Percentiles rank a stretch among this genome's conserved stretches.
These are phyloP conservation scores for Mortierella polycephala DNA, from an alignment of 371 early-diverging fungal species.

Conservation along the genomic window DNA sequence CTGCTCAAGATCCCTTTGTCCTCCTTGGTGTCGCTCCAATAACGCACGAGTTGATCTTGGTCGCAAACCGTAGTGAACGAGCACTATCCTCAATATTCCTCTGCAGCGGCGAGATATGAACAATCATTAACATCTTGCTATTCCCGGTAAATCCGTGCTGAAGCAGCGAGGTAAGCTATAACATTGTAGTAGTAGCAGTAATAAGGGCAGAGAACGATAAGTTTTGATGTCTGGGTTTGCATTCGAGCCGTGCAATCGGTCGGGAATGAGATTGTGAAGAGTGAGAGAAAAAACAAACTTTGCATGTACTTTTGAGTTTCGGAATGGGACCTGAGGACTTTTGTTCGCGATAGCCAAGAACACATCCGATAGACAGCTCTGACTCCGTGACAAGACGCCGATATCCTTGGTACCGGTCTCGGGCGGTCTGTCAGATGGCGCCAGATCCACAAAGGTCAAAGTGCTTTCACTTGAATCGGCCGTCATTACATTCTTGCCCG, in stretches of 20 bases:
- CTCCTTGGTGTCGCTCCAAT: not conserved
- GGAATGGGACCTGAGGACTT: constrained; percentile 90
- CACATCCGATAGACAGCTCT: constrained; percentile 92
- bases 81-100: constrained; percentile 83
- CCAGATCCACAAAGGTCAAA: constrained; percentile 94
- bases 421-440: constrained; percentile 36
- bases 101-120: constrained; percentile 87
- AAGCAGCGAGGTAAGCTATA: constrained; percentile 84
- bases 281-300: not conserved
- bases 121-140: constrained; percentile 97
- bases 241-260: not conserved
- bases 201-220: not conserved
- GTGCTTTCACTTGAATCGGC: constrained; percentile 75
- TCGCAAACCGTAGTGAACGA: constrained; percentile 94
- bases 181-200: not conserved
- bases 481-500: constrained; percentile 74
- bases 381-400: constrained; percentile 94
- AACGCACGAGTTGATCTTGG: constrained; percentile 75
- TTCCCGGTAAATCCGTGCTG: constrained; percentile 92
- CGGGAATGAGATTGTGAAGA: not conserved
- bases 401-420: constrained; percentile 83
- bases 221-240: not conserved
- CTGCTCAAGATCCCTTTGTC: not conserved
- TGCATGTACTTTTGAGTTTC: constrained; percentile 84
- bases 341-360: constrained; percentile 85